Conservation (phyloP, 2,329 filamentous ascomycete species). For the Paramyrothecium sp. region DNA sequence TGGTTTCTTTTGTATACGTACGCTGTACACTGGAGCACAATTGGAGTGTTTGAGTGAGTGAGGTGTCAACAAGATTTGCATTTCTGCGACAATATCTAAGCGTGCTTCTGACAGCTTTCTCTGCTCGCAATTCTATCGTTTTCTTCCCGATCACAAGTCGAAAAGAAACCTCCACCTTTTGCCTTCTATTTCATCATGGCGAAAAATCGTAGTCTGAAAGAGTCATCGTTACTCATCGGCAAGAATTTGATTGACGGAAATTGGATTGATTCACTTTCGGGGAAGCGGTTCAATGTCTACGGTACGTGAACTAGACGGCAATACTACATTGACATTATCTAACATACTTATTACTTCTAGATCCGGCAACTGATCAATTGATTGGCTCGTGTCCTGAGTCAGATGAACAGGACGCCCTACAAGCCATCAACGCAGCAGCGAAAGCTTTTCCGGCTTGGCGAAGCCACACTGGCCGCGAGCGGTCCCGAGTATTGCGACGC, state of each 20-base stretch:
- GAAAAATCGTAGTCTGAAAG: conserved; percentile 40
- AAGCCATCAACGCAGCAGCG: conserved; percentile 66
- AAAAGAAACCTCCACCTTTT: no score
- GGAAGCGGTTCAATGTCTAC: conserved; percentile 67
- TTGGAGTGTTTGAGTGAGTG: no score
- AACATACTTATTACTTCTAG: no score
- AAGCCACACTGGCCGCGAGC: conserved; percentile 55
- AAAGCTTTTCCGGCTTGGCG: conserved; percentile 58
- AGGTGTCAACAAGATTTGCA: no score
- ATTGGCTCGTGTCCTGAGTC: conserved; percentile 73
- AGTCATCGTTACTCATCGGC: conserved; percentile 54
- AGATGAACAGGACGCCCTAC: conserved; percentile 59
- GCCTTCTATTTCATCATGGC: no score
- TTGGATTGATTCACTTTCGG: conserved; percentile 67
- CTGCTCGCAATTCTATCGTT: no score
- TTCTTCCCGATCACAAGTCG: no score
- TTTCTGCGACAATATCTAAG: no score
- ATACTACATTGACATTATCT: no score
- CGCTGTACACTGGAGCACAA: no score
- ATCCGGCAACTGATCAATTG: conserved; percentile 64
- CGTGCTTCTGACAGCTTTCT: no score
- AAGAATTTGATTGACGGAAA: conserved; percentile 72
- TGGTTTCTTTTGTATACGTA: no score
- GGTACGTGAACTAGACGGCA: conserved; percentile 6
- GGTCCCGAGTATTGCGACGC: conserved; percentile 55